Conservation (phyloP, 257 asterid species). For the Solanum lignicaule region DNA sequence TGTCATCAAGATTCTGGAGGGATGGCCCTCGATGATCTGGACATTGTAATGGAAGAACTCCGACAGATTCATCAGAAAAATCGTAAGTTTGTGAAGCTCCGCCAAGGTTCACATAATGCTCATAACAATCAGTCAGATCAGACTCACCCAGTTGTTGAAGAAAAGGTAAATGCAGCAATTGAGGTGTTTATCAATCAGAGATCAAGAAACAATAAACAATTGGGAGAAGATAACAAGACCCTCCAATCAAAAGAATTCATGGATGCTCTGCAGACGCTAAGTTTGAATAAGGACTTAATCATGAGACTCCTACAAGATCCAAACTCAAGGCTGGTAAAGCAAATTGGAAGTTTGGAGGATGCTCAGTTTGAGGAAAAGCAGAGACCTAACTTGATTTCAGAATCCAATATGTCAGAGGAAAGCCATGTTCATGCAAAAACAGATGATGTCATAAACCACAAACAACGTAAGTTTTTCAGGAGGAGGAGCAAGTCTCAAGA, state of each 20-base stretch:
- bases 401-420: constrained; percentile 25
- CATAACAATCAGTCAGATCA: constrained; percentile 24
- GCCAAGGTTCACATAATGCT: constrained; percentile 13
- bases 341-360: constrained; percentile 34
- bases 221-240: constrained; percentile 38
- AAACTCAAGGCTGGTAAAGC: constrained; percentile 38
- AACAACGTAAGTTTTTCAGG: constrained; percentile 45
- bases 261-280: constrained; percentile 55
- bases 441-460: constrained; percentile 36
- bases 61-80: constrained; percentile 22
- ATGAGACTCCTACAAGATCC: constrained; percentile 60
- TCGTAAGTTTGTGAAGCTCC: constrained; percentile 11
- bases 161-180: constrained; percentile 53
- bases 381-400: constrained; percentile 16
- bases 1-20: constrained; percentile 11
- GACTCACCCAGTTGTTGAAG: constrained; percentile 26
- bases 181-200: constrained; percentile 50
- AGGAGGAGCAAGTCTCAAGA: constrained; percentile 78
- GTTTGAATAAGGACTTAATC: constrained; percentile 42
- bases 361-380: constrained; percentile 21
- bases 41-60: constrained; percentile 42
- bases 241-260: constrained; percentile 43
- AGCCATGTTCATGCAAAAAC: constrained; percentile 20
- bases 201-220: constrained; percentile 22
- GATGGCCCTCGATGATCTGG: constrained; percentile 35